These are phyloP conservation scores for Mycena vulgaris DNA, from an alignment of 768 basidiomycete genomes.

Conservation along the genomic window DNA sequence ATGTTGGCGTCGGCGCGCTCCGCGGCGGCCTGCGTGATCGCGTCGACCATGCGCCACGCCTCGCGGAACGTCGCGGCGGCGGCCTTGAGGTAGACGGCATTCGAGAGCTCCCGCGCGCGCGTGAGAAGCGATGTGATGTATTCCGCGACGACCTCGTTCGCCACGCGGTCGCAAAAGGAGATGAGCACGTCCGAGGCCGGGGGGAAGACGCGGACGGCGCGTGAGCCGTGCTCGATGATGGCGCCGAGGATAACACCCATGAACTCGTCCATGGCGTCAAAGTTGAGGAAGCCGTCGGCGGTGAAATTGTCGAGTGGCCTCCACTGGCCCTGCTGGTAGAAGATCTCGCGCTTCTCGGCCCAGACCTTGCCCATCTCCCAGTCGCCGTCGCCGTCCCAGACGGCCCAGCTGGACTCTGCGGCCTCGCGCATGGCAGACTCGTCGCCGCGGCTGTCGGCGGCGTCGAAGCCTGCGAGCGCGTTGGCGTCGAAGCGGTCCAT, in stretches of 20 bases:
- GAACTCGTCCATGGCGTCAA: slow-evolving; percentile 95
- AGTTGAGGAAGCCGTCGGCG: slow-evolving; percentile 76
- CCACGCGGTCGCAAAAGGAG: slow-evolving; percentile 87
- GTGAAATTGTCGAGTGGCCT: slow-evolving; percentile 87
- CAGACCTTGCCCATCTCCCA: slow-evolving; percentile 97
- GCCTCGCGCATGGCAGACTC: slow-evolving; percentile 86
- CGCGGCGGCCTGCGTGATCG: slow-evolving; percentile 71
- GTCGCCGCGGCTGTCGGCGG: slow-evolving; percentile 81
- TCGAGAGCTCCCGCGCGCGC: slow-evolving; percentile 82
- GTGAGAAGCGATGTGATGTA: slow-evolving; percentile 86
- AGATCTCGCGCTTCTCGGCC: slow-evolving; percentile 95
- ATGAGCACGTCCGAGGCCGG: slow-evolving; percentile 82
- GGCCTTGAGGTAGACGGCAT: slow-evolving; percentile 83
- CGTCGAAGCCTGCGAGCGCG: slow-evolving; percentile 90
- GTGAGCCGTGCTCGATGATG: slow-evolving; percentile 81
- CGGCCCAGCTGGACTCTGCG: slow-evolving; percentile 89
- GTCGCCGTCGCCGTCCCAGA: slow-evolving; percentile 75
- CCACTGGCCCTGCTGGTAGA: slow-evolving; percentile 89
- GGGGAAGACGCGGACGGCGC: slow-evolving; percentile 92
- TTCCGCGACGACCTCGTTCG: slow-evolving; percentile 91
- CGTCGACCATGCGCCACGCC: slow-evolving; percentile 88
- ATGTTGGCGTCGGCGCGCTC: slow-evolving; percentile 59
- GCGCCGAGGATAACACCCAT: slow-evolving; percentile 78
- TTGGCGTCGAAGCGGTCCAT: slow-evolving; percentile 92
- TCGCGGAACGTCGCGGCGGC: slow-evolving; percentile 93